phyloP scores from a whole-genome alignment of 192 early-diverging fungal species.

The Podila epigama region DNA sequence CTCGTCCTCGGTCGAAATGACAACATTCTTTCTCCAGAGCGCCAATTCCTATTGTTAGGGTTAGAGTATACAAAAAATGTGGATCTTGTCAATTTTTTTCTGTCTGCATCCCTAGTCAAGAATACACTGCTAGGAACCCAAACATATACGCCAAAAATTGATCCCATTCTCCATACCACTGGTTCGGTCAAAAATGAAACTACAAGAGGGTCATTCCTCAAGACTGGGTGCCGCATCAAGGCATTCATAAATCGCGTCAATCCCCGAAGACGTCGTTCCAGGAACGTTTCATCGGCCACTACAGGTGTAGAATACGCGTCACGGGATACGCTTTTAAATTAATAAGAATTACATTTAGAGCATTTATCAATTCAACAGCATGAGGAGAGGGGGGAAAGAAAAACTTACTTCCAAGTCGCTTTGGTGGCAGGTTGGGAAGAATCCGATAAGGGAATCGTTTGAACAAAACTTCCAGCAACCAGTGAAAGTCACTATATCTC shows the following conservation, averaged over 20 bases:
- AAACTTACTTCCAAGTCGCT: constrained; percentile 79
- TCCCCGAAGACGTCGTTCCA: constrained; percentile 74
- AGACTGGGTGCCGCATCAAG: constrained; percentile 76
- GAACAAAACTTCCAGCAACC: constrained; percentile 80
- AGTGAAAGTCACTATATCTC: constrained; percentile 92
- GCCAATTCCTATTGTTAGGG: constrained; percentile 66
- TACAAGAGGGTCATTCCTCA: constrained; percentile 69
- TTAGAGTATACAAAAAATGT: background rate
- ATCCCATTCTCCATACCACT: constrained; percentile 51
- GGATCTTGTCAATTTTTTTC: background rate
- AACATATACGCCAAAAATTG: too few relatives aligned
- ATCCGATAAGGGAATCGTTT: constrained; percentile 85
- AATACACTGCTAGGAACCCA: too few relatives aligned
- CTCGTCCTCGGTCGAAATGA: constrained; percentile 65
- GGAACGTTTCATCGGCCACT: constrained; percentile 69
- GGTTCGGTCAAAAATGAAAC: constrained; percentile 73
- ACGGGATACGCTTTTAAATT: too few relatives aligned
- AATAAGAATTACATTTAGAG: too few relatives aligned
- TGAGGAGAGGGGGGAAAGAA: background rate
- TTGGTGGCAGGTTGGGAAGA: constrained; percentile 86
- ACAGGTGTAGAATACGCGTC: background rate
- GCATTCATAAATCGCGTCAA: constrained; percentile 76
- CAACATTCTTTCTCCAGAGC: constrained; percentile 62
- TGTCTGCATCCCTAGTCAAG: background rate
- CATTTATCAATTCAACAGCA: background rate